These are phyloP conservation scores for Inga laurina DNA, from an alignment of 306 rosid species.

Conservation along the genomic window DNA sequence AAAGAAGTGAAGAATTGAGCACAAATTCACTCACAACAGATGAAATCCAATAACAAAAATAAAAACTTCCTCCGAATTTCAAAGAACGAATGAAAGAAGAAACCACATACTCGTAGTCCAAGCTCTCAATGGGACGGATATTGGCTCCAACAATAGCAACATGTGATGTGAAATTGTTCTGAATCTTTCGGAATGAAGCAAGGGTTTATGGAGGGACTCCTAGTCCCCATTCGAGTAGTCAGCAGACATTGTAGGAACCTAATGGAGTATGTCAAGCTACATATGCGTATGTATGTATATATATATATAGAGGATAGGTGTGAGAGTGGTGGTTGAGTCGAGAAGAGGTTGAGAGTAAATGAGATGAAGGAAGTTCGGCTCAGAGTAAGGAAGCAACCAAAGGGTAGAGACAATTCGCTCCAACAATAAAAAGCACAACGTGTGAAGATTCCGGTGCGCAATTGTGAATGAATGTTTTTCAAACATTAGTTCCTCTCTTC, in stretches of 20 bases:
- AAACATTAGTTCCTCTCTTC: too few species aligned
- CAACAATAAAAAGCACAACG: background rate
- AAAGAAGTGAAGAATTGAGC: background rate
- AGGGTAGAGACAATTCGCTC: background rate
- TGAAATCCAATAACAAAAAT: background rate
- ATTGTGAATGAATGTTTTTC: too few species aligned
- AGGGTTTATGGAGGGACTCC: conserved; percentile 52
- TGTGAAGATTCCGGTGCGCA: background rate
- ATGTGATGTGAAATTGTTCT: conserved; percentile 64
- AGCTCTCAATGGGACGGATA: conserved; percentile 93
- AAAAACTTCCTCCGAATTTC: background rate
- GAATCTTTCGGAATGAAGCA: conserved; percentile 54
- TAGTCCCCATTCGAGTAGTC: conserved; percentile 32
- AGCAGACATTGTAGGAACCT: conserved; percentile 23
- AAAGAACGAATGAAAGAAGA: background rate
- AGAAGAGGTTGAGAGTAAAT: background rate
- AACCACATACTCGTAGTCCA: conserved; percentile 76
- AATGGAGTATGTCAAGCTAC: background rate
- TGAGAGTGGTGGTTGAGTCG: background rate
- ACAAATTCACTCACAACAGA: background rate
- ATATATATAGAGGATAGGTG: background rate
- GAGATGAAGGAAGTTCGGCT: background rate
- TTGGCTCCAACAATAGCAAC: conserved; percentile 92
- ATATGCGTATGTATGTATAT: background rate
- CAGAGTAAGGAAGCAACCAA: background rate